These are phyloP conservation scores for Flaveria ramosissima DNA, from an alignment of 129 eudicot genomes.

Conservation along the genomic window DNA sequence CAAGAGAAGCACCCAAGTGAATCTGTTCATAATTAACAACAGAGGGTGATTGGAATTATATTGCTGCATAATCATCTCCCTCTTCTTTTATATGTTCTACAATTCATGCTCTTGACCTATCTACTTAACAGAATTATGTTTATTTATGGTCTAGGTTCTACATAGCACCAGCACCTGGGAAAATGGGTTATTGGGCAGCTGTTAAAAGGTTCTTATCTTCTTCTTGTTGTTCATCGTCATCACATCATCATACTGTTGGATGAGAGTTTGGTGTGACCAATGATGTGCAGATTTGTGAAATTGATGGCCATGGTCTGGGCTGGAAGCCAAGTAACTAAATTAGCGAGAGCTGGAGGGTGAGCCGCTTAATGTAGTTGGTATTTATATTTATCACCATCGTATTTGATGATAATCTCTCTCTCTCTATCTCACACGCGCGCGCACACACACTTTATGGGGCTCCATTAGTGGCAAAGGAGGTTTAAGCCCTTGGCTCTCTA, in stretches of 20 bases:
- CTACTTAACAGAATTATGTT: constrained; percentile 6
- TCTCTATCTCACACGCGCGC: neutral
- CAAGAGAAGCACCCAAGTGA: constrained; percentile 9
- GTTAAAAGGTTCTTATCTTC: constrained; percentile 56
- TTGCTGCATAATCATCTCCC: neutral
- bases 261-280: constrained; percentile 23
- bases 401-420: neutral
- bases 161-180: constrained; percentile 86
- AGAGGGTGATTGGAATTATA: neutral
- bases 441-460: neutral
- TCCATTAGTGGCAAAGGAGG: neutral
- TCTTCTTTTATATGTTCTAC: neutral
- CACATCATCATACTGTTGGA: constrained; percentile 2
- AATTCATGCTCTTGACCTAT: neutral
- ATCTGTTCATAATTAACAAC: neutral
- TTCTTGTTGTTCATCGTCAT: neutral
- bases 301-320: constrained; percentile 99
- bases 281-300: constrained; percentile 72
- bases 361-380: constrained; percentile 24
- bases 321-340: constrained; percentile 98
- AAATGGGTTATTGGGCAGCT: constrained; percentile 79
- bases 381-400: constrained; percentile 14
- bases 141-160: constrained; percentile 58
- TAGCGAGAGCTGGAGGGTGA: constrained; percentile 89
- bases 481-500: neutral